These are phyloP conservation scores for Rhizopogon vesiculosus DNA, from an alignment of 768 basidiomycete species.

Conservation along the genomic window DNA sequence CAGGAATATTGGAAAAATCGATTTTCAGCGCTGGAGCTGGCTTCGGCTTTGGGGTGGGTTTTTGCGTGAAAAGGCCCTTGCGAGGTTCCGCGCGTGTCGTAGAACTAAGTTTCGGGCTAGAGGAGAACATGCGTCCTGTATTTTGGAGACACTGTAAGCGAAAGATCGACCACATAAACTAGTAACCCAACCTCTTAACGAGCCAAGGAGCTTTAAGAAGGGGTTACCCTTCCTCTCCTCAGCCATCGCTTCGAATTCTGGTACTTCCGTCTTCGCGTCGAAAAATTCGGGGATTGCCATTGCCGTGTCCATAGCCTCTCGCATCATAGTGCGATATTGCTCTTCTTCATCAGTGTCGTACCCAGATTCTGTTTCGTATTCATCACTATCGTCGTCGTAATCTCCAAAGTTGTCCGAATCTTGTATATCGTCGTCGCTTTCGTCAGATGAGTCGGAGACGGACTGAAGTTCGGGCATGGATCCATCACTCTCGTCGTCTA, in stretches of 20 bases:
- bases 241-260: constrained; percentile 37
- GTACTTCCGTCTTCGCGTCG: constrained; percentile 41
- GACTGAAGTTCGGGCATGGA: constrained; percentile 69
- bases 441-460: constrained; percentile 57
- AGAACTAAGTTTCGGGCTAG: constrained; percentile 40
- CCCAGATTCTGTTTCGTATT: constrained; percentile 34
- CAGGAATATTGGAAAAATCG: constrained; percentile 6
- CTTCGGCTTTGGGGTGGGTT: constrained; percentile 7
- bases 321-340: constrained; percentile 51
- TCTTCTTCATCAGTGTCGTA: constrained; percentile 73
- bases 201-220: constrained; percentile 71
- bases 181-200: constrained; percentile 54
- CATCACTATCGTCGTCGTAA: constrained; percentile 28
- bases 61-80: constrained; percentile 16
- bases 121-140: constrained; percentile 61
- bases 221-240: constrained; percentile 67
- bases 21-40: constrained; percentile 1
- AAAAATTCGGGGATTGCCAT: constrained; percentile 54
- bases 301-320: constrained; percentile 72
- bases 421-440: constrained; percentile 30
- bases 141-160: not conserved
- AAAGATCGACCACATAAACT: not conserved
- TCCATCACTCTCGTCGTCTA: constrained; percentile 35
- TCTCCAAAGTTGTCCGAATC: constrained; percentile 28
- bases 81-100: constrained; percentile 29